Evolutionary conservation across 495 filamentous ascomycete genomes (phyloP).

Genomic region (Penicillium nucicola): DNA sequence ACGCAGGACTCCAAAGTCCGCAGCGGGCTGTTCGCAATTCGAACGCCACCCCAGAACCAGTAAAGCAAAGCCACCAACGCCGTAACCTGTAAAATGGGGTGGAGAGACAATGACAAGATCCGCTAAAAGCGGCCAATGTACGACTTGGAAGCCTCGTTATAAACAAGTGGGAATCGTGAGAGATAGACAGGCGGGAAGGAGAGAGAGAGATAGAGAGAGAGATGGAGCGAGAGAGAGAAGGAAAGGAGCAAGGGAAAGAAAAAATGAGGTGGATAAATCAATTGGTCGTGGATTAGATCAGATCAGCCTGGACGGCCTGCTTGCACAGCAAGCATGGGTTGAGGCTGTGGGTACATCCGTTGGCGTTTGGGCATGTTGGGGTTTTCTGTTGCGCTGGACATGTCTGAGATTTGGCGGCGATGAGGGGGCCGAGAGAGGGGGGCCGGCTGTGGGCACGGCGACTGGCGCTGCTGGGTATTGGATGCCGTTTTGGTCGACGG

Average conservation of each 20-base stretch:
- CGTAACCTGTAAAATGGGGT: slow-evolving; percentile 25
- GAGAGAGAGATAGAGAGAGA: slow-evolving; percentile 16
- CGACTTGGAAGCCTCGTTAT: slow-evolving; percentile 25
- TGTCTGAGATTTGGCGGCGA: slow-evolving; percentile 65
- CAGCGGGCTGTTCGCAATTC: slow-evolving; percentile 12
- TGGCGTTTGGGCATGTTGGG: slow-evolving; percentile 57
- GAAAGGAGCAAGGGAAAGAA: slow-evolving; percentile 1
- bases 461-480: slow-evolving; percentile 48
- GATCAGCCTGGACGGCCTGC: slow-evolving; percentile 33
- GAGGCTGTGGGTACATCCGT: slow-evolving; percentile 57
- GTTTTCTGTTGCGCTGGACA: slow-evolving; percentile 55
- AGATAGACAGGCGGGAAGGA: slow-evolving; percentile 22
- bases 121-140: slow-evolving; percentile 21
- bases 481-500: slow-evolving; percentile 51
- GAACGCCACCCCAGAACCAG: slow-evolving; percentile 12
- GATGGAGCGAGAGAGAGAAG: slow-evolving; percentile 23
- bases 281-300: not conserved
- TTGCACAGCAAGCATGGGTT: slow-evolving; percentile 46
- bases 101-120: slow-evolving; percentile 15
- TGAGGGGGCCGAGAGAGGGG: slow-evolving; percentile 44
- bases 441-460: slow-evolving; percentile 44
- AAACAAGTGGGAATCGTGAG: slow-evolving; percentile 32
- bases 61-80: slow-evolving; percentile 25
- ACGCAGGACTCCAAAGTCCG: slow-evolving; percentile 10
- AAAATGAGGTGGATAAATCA: not conserved